Evolutionary conservation across 2,329 filamentous ascomycete genomes (phyloP), one percentile per base, ranked within the genome.

Genomic region (Phyllosticta citribraziliensis): DNA sequence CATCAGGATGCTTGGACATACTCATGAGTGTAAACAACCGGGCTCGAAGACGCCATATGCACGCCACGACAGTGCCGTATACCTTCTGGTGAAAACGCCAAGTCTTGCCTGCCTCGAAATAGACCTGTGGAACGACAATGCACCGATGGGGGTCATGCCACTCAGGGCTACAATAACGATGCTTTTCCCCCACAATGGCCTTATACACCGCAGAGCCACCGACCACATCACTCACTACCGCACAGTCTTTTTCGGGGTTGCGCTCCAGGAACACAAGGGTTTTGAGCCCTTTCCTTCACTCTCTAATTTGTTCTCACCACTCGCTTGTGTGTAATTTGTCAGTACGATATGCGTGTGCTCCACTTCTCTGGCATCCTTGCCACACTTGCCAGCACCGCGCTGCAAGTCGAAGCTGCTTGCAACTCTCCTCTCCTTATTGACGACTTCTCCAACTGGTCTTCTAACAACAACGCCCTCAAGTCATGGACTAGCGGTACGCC

Each of bases 201-300:
- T 47, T 47, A n/a, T n/a, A n/a, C 40, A 47, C 17, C 14, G 14
- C 40, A 47, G 40, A 5, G 40, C 17, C 40, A 47, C 17, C n/a
- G 3, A 6, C 17, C n/a, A 17, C 6, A 19, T 47, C 40, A n/a
- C 40, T 47, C 40, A 47, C 40, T n/a, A 19, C 40, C 6, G n/a
- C 40, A 47, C 40, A 47, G 40, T 47, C 40, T 47, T 47, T 47
- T 47, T 40, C 33, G 40, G 19, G 40, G 40, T 47, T 47, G 40
- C 40, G 40, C 40, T n/a, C 40, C 19, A 47, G 17, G n/a, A n/a
- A 17, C 52, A 60, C 27, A 50, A 61, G 59, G 55, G 59, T 65
- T 65, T 59, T 52, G 66, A 67, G 67, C 70, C 71, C 72, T 71
- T 63, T 74, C 70, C 72, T 72, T 74, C 72, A 71, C 72, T 74